phyloP scores from a whole-genome alignment of 495 filamentous ascomycete species.

The Halenospora varia region DNA sequence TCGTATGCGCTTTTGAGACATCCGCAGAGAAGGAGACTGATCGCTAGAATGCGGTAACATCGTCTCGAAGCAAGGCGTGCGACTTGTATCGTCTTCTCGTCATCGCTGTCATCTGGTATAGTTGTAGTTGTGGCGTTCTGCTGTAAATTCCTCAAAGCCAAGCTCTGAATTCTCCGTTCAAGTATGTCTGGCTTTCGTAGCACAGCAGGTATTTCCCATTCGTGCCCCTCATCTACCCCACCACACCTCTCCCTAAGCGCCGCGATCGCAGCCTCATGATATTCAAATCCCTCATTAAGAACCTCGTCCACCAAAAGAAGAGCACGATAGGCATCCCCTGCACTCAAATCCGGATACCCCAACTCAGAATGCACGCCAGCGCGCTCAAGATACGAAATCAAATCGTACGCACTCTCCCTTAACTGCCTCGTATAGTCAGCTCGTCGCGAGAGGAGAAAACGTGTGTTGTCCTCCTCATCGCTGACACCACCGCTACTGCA shows the following conservation, averaged over 20 bases:
- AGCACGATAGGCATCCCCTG: slow-evolving; percentile 86
- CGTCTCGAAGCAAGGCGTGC: slow-evolving; percentile 41
- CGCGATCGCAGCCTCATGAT: slow-evolving; percentile 51
- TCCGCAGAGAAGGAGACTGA: slow-evolving; percentile 60
- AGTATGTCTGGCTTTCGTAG: too few relatives aligned
- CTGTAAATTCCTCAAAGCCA: too few relatives aligned
- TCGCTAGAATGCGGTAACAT: slow-evolving; percentile 53
- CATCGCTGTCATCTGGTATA: slow-evolving; percentile 15
- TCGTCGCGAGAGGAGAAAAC: slow-evolving; percentile 38
- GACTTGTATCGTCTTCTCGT: slow-evolving; percentile 35
- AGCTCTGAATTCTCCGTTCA: too few relatives aligned
- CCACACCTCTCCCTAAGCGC: slow-evolving; percentile 28
- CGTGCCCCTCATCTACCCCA: not conserved
- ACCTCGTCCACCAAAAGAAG: slow-evolving; percentile 82
- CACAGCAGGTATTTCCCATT: slow-evolving; percentile 12
- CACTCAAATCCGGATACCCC: slow-evolving; percentile 84
- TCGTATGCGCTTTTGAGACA: slow-evolving; percentile 66
- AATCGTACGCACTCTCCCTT: slow-evolving; percentile 62
- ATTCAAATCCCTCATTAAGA: slow-evolving; percentile 62
- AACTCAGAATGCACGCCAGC: slow-evolving; percentile 67
- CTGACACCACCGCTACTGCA: slow-evolving; percentile 18
- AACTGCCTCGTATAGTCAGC: slow-evolving; percentile 45
- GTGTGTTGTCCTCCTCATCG: slow-evolving; percentile 19
- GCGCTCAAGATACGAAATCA: slow-evolving; percentile 70
- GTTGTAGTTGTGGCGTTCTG: not conserved